Percentiles rank a stretch among this genome's conserved stretches.
phyloP scores from a whole-genome alignment of 352 stramenopile genomes.

The Globisporangium canariense region DNA sequence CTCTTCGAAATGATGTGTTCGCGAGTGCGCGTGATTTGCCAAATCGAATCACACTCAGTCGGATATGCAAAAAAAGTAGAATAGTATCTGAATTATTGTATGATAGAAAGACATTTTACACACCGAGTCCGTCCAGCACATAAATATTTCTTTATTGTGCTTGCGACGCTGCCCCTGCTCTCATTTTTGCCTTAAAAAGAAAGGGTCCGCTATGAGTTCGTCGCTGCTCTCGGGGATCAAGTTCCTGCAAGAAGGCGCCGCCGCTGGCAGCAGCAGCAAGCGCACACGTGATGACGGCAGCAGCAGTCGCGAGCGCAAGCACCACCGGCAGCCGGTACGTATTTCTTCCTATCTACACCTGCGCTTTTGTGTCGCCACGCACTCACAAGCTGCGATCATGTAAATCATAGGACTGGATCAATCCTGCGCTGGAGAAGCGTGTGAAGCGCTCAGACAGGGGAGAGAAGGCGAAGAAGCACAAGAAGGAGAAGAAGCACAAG shows the following conservation, averaged over 20 bases:
- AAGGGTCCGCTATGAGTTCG: slow-evolving; percentile 26
- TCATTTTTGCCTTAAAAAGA: no score
- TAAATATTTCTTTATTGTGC: no score
- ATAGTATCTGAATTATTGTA: no score
- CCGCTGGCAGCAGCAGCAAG: slow-evolving; percentile 20
- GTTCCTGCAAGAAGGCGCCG: slow-evolving; percentile 46
- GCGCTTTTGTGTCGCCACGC: background rate
- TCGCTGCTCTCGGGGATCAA: slow-evolving; percentile 64
- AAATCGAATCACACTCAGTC: no score
- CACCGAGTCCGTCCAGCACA: no score
- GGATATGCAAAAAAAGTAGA: no score
- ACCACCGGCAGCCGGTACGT: slow-evolving; percentile 20
- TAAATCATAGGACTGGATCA: slow-evolving; percentile 36
- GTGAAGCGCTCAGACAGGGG: slow-evolving; percentile 18
- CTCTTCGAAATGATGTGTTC: background rate
- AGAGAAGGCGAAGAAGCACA: slow-evolving; percentile 23
- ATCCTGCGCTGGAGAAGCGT: slow-evolving; percentile 37
- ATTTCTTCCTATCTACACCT: background rate
- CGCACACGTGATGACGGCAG: slow-evolving; percentile 7
- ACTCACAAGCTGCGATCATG: background rate
- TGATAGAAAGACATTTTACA: no score
- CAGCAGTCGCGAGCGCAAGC: slow-evolving; percentile 16
- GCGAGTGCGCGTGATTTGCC: no score
- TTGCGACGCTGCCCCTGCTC: no score
- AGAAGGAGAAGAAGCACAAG: slow-evolving; percentile 33